These are phyloP conservation scores for Ganoderma lingzhi DNA, from an alignment of 1,284 basidiomycete genomes.

Conservation along the genomic window DNA sequence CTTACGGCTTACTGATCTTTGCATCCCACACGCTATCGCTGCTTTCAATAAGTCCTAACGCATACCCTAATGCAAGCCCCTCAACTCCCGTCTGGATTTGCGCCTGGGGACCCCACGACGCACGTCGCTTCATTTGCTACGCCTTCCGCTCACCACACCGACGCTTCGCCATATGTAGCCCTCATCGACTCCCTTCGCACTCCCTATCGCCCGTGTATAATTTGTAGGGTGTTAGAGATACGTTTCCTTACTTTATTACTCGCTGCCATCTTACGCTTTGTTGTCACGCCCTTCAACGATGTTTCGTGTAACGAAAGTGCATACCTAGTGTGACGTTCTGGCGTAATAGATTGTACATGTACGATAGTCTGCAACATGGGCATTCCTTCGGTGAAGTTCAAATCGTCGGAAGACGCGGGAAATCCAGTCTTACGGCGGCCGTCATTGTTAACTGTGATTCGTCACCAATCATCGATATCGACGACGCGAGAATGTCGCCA, in stretches of 20 bases:
- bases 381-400: background rate
- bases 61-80: slow-evolving; percentile 7
- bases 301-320: slow-evolving; percentile 14
- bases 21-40: background rate
- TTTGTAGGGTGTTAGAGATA: slow-evolving; percentile 2
- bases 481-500: slow-evolving; percentile 10
- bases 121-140: background rate
- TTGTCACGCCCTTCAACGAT: slow-evolving; percentile 14
- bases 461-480: background rate
- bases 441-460: background rate
- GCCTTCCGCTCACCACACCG: background rate
- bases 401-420: background rate
- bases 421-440: background rate
- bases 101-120: background rate
- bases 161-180: background rate
- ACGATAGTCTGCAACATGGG: background rate
- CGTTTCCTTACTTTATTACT: background rate
- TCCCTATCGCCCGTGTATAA: slow-evolving; percentile 6
- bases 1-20: background rate
- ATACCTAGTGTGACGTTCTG: background rate
- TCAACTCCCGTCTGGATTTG: slow-evolving; percentile 5
- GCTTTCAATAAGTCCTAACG: background rate
- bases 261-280: background rate
- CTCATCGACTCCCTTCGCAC: background rate
- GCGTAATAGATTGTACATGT: background rate